Conservation (phyloP, 305 asterid species). For the Fraxinus greggii region DNA sequence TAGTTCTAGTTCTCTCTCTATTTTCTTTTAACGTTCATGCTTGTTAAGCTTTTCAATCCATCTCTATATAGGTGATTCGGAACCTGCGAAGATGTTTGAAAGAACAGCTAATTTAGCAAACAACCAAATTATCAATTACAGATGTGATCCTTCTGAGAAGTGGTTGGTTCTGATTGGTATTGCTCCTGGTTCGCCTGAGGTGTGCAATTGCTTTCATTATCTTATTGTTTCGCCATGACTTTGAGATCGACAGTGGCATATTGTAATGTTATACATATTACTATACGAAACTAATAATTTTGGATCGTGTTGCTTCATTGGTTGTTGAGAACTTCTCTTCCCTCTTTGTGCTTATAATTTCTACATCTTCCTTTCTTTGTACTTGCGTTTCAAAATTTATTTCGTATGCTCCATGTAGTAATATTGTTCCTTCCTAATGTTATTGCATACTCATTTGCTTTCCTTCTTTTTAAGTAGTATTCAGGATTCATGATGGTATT, state of each 20-base stretch:
- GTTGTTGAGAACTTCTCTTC: background rate
- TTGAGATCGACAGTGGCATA: background rate
- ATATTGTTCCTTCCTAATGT: background rate
- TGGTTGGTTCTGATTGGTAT: constrained; percentile 99
- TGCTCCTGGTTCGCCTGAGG: constrained; percentile 99
- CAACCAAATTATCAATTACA: constrained; percentile 92
- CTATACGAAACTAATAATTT: background rate
- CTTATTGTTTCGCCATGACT: background rate
- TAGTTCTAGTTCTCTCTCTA: constrained; percentile 9
- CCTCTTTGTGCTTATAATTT: background rate
- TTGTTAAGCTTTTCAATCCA: background rate
- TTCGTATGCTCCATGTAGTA: background rate
- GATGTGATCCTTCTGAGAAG: constrained; percentile 95
- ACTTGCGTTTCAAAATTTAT: background rate
- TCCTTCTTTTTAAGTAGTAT: background rate
- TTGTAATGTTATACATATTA: background rate
- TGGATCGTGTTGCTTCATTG: background rate
- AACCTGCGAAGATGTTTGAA: constrained; percentile 92
- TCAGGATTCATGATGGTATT: background rate
- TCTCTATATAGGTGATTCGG: constrained; percentile 74
- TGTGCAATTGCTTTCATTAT: constrained; percentile 28
- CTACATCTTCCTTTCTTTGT: background rate
- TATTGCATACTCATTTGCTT: background rate
- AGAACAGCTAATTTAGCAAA: constrained; percentile 92
- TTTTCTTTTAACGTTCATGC: background rate